Conservation (phyloP, 176 grass and related monocot species). For the Hordeum marinum region DNA sequence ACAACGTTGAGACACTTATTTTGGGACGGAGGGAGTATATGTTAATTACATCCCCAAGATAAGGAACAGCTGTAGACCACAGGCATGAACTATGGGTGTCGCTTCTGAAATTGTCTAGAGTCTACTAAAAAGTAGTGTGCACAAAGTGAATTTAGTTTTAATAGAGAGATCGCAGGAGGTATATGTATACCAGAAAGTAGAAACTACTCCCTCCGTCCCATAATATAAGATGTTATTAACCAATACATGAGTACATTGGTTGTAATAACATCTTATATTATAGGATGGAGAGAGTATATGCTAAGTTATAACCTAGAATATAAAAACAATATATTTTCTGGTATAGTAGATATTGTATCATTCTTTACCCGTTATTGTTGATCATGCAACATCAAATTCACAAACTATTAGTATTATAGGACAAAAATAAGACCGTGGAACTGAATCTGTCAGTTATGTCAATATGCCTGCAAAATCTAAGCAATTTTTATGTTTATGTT, state of each 20-base stretch:
- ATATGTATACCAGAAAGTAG: not conserved
- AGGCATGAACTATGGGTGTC: not conserved
- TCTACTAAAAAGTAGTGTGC: not conserved
- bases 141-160: not conserved
- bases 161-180: not conserved
- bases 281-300: not conserved
- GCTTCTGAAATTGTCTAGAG: too few species aligned
- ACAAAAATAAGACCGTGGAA: not conserved
- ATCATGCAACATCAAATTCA: not conserved
- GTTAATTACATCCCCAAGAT: conserved; percentile 9
- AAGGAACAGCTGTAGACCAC: not conserved
- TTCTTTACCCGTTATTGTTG: not conserved
- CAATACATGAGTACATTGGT: too few species aligned
- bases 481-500: not conserved
- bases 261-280: too few species aligned
- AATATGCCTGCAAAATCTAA: not conserved
- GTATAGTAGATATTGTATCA: not conserved
- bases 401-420: not conserved
- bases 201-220: not conserved
- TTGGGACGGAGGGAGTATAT: not conserved
- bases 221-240: too few species aligned
- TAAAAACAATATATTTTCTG: not conserved
- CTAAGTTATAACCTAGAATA: not conserved
- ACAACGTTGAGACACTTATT: too few species aligned
- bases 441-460: not conserved